These are phyloP conservation scores for Lolium rigidum DNA, from an alignment of 176 grass and related monocot species.

Conservation along the genomic window DNA sequence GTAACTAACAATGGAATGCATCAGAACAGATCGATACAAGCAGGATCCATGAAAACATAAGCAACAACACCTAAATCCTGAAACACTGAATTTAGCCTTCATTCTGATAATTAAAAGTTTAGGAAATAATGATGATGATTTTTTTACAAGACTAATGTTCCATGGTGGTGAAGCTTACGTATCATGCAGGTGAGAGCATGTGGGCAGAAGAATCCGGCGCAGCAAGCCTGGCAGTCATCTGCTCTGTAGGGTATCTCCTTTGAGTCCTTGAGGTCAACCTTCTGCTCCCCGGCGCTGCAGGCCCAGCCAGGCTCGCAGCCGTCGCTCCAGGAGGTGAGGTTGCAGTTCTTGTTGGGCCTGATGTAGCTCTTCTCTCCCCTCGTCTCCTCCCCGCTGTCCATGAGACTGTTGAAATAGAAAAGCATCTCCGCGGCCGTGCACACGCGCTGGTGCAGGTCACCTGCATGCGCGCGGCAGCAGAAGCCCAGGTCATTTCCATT, in stretches of 20 bases:
- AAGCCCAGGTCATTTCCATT: too few species aligned
- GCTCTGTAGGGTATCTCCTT: constrained; percentile 62
- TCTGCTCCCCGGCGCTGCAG: constrained; percentile 60
- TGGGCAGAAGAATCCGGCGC: constrained; percentile 92
- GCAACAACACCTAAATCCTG: background rate
- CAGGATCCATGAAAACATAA: background rate
- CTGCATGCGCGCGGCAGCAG: constrained; percentile 47
- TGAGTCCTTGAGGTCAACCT: constrained; percentile 67
- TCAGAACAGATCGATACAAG: background rate
- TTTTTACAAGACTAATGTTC: too few species aligned
- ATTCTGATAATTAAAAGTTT: too few species aligned
- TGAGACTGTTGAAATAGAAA: constrained; percentile 89
- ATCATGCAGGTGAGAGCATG: constrained; percentile 99
- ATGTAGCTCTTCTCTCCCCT: constrained; percentile 68
- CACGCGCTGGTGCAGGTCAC: constrained; percentile 73
- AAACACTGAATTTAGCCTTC: background rate
- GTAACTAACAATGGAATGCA: background rate
- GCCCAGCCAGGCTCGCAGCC: constrained; percentile 97
- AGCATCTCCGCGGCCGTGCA: constrained; percentile 90
- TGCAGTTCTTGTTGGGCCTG: constrained; percentile 90
- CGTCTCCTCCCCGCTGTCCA: constrained; percentile 37
- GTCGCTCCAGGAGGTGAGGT: constrained; percentile 76
- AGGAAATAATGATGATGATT: too few species aligned
- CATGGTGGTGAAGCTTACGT: constrained; percentile 47
- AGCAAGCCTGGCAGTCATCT: constrained; percentile 72